Percentiles rank a stretch among this genome's conserved stretches.
Evolutionary conservation across 768 basidiomycete genomes (phyloP).

Genomic region (Lentinula lateritia): DNA sequence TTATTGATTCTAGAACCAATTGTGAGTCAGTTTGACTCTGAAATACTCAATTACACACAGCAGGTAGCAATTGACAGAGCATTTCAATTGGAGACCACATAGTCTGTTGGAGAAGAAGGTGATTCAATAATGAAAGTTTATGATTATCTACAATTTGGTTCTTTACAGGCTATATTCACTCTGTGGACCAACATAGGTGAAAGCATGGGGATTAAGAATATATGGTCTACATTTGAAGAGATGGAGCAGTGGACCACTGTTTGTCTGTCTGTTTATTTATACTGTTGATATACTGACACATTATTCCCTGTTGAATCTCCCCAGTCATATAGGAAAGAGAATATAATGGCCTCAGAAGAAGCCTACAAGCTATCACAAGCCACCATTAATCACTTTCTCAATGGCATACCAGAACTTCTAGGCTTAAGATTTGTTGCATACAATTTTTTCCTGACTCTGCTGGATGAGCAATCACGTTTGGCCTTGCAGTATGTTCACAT

Average conservation of each 20-base stretch:
- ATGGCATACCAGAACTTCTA: slow-evolving; percentile 27
- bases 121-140: background rate
- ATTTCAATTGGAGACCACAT: slow-evolving; percentile 38
- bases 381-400: slow-evolving; percentile 36
- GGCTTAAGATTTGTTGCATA: slow-evolving; percentile 27
- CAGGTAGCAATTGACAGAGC: slow-evolving; percentile 29
- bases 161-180: slow-evolving; percentile 27
- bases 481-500: slow-evolving; percentile 9
- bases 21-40: slow-evolving; percentile 17
- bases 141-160: no score
- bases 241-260: slow-evolving; percentile 34
- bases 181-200: slow-evolving; percentile 39
- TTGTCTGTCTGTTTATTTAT: background rate
- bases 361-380: slow-evolving; percentile 32
- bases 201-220: slow-evolving; percentile 41
- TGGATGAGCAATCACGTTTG: no score
- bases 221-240: slow-evolving; percentile 34
- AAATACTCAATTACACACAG: background rate
- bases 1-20: slow-evolving; percentile 32
- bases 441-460: background rate
- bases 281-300: no score
- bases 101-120: slow-evolving; percentile 40
- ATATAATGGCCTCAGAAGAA: slow-evolving; percentile 34
- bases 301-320: background rate
- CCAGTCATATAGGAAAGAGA: slow-evolving; percentile 33